These are phyloP conservation scores for Podaxis carcinomalis DNA, from an alignment of 768 basidiomycete species.

Conservation along the genomic window DNA sequence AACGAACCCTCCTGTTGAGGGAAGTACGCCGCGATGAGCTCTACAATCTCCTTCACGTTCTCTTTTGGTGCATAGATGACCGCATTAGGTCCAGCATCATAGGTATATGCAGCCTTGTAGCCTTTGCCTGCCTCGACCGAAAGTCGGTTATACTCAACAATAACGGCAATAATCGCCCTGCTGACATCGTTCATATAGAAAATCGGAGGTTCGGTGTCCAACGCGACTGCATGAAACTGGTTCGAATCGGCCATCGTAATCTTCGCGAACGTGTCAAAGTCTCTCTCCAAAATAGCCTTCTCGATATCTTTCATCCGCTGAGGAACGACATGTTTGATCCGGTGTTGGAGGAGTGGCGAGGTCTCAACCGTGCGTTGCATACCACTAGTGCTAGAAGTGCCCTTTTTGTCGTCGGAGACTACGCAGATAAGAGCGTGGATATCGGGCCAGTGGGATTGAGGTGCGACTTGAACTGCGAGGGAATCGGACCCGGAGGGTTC, in stretches of 20 bases:
- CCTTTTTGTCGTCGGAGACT: constrained; percentile 94
- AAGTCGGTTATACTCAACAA: constrained; percentile 91
- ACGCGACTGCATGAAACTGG: constrained; percentile 96
- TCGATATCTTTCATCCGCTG: constrained; percentile 78
- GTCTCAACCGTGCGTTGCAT: constrained; percentile 99
- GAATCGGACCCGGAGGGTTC: constrained; percentile 75
- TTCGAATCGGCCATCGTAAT: constrained; percentile 98
- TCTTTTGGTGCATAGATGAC: constrained; percentile 87
- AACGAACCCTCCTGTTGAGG: constrained; percentile 70
- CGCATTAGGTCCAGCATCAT: constrained; percentile 97
- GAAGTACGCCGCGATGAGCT: constrained; percentile 80
- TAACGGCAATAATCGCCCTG: constrained; percentile 83
- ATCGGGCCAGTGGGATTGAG: constrained; percentile 87
- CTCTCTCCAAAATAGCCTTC: constrained; percentile 69
- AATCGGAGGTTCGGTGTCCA: constrained; percentile 96
- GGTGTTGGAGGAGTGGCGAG: constrained; percentile 80
- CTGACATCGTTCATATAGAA: constrained; percentile 99
- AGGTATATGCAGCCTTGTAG: constrained; percentile 94
- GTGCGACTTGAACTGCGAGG: constrained; percentile 82
- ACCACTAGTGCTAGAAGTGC: constrained; percentile 88
- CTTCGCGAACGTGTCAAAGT: constrained; percentile 86
- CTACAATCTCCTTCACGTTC: constrained; percentile 75
- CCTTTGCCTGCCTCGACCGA: constrained; percentile 49
- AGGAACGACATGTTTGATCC: constrained; percentile 85
- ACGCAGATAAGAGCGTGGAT: constrained; percentile 98